Evolutionary conservation across 208 protist species (phyloP), one percentile per base, ranked within the genome.

Genomic region (Wallacemonas sp.): DNA sequence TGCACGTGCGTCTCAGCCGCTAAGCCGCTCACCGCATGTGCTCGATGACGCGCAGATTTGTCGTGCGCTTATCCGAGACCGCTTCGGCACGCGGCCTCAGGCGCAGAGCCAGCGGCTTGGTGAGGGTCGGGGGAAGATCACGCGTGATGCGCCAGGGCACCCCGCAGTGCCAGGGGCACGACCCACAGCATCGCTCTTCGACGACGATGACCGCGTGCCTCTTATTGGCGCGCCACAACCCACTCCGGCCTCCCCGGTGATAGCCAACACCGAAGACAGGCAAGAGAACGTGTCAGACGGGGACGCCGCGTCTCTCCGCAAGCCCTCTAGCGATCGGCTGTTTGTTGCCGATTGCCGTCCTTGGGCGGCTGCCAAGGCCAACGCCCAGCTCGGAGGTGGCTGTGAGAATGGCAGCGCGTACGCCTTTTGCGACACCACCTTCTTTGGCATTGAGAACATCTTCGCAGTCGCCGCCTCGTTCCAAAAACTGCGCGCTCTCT

Each of bases 401-500:
- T 96, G 80, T 66, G 95, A 98, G 75, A 72, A 68, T 15, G 75
- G 84, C 46, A 31, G 75, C 15, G 46, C 60, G 36, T 88, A 93
- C 53, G 28, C 55, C 34, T 93, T 93, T 67, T 94, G 84, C 72
- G 61, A 80, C 24, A 78, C 81, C 1, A 70, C 76, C 36, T 97
- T 97, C 69, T 79, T 82, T 33, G 72, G 74, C 26, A 97, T 98
- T 66, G 93, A 94, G 47, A 98, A 98, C 61, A 94, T 98, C 62
- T 88, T 95, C 53, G 78, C 66, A 8, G 77, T 94, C 11, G 33
- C 59, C 12, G 81, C 81, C 27, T 75, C 84, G 11, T 94, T 91
- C 58, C 62, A 77, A 21, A 89, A 91, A 65, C 64, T 94, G 31
- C 79, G 83, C 53, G 49, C 42, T n/a, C 63, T 91, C 4, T 51